Conservation (phyloP, 2,329 filamentous ascomycete species). For the Cordyceps cateniannulata region DNA sequence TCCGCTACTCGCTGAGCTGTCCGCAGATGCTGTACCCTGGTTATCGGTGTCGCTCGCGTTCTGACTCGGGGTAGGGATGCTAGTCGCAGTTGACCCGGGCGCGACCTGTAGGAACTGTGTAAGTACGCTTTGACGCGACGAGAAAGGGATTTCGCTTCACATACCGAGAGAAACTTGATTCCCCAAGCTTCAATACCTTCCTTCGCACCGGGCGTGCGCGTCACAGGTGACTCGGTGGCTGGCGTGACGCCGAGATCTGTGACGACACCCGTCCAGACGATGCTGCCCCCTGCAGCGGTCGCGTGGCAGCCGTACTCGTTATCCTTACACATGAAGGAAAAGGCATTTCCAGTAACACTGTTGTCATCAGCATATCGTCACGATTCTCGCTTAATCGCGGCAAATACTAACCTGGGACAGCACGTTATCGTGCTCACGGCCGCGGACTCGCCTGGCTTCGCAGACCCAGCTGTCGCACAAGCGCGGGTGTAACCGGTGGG, state of each 20-base stretch:
- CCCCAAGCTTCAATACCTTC: constrained; percentile 11
- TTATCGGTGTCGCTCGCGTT: constrained; percentile 2
- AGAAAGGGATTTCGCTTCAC: not conserved
- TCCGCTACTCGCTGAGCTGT: not conserved
- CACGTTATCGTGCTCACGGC: constrained; percentile 13
- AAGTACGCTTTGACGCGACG: too few species aligned
- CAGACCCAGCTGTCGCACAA: constrained; percentile 12
- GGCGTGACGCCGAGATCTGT: constrained; percentile 5
- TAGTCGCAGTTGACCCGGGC: not conserved
- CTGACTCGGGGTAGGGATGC: not conserved
- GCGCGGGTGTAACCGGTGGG: constrained; percentile 13
- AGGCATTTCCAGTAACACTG: constrained; percentile 10
- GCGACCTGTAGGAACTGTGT: not conserved
- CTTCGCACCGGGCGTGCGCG: not conserved
- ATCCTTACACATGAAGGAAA: constrained; percentile 13
- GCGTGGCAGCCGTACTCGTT: constrained; percentile 12
- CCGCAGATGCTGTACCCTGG: not conserved
- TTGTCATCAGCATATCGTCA: not conserved
- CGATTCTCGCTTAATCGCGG: not conserved
- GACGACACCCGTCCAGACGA: constrained; percentile 10
- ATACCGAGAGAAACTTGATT: constrained; percentile 12
- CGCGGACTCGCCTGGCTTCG: not conserved
- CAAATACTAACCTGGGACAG: constrained; percentile 12
- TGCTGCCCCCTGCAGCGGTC: not conserved
- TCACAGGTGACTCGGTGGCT: constrained; percentile 6